These are phyloP conservation scores for Aspergillus tamarii DNA, from an alignment of 2,329 filamentous ascomycete species.

Conservation along the genomic window DNA sequence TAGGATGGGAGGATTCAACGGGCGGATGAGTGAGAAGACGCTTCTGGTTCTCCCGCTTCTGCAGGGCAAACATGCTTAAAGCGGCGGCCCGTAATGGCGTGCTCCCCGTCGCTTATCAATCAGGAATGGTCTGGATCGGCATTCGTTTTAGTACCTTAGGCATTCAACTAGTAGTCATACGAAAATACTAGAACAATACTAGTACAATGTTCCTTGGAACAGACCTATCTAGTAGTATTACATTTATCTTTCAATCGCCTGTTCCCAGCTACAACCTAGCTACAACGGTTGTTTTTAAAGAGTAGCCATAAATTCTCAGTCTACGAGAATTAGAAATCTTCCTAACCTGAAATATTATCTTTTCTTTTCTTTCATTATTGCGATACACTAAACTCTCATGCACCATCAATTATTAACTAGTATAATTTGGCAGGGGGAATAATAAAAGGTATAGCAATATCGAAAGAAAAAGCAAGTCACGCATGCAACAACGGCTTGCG, in stretches of 20 bases:
- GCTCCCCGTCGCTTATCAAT: constrained; percentile 38
- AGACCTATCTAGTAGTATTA: no score
- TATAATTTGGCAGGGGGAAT: not conserved
- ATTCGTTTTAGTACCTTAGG: constrained; percentile 14
- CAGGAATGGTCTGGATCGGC: constrained; percentile 28
- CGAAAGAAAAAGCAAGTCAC: not conserved
- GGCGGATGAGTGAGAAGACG: constrained; percentile 20
- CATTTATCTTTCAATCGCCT: not conserved
- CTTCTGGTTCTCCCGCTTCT: constrained; percentile 3
- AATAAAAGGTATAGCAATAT: not conserved
- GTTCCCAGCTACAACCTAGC: not conserved
- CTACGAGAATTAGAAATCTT: not conserved
- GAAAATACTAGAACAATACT: no score
- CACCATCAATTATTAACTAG: not conserved
- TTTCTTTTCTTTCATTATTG: not conserved
- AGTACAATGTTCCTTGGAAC: no score
- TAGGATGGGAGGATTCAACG: not conserved
- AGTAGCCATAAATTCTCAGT: not conserved
- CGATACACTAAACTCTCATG: not conserved
- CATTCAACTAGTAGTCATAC: not conserved
- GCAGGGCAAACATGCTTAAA: constrained; percentile 8
- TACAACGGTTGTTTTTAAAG: not conserved
- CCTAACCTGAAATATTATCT: not conserved
- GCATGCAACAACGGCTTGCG: constrained; percentile 1
- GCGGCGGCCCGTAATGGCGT: constrained; percentile 33